phyloP scores from a whole-genome alignment of 2,329 filamentous ascomycete species.

The Camillea tinctor region DNA sequence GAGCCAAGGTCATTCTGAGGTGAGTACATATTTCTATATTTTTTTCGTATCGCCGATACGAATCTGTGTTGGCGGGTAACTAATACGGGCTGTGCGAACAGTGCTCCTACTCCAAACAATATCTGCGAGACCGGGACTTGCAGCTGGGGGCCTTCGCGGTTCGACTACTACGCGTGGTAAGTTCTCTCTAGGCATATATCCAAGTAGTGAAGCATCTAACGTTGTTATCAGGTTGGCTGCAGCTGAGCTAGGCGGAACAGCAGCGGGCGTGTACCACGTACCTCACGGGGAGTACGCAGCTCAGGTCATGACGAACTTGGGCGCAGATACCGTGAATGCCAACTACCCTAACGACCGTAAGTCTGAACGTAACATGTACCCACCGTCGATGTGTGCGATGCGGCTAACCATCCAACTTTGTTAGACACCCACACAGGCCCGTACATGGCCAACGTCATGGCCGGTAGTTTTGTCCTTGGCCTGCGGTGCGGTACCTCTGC shows the following conservation, averaged over 20 bases:
- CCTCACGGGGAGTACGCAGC: slow-evolving; percentile 61
- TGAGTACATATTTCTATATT: not conserved
- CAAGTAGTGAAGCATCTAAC: not conserved
- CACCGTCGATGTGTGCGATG: too few species aligned
- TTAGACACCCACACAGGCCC: slow-evolving; percentile 59
- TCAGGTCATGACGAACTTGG: slow-evolving; percentile 50
- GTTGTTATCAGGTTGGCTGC: slow-evolving; percentile 33
- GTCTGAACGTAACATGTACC: not conserved
- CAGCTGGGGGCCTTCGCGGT: slow-evolving; percentile 46
- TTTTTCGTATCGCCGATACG: too few species aligned
- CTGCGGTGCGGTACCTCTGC: slow-evolving; percentile 48
- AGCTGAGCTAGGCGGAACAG: slow-evolving; percentile 35
- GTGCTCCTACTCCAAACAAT: slow-evolving; percentile 15
- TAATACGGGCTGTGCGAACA: not conserved
- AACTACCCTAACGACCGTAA: slow-evolving; percentile 54
- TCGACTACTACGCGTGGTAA: slow-evolving; percentile 53
- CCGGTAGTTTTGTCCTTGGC: slow-evolving; percentile 57
- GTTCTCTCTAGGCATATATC: slow-evolving; percentile 18
- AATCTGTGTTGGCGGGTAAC: too few species aligned
- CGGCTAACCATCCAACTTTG: not conserved
- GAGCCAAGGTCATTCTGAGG: slow-evolving; percentile 59
- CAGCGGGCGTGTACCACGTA: slow-evolving; percentile 50
- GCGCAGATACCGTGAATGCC: slow-evolving; percentile 47
- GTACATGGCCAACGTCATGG: slow-evolving; percentile 53
- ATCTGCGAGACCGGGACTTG: slow-evolving; percentile 58